phyloP scores from a whole-genome alignment of 208 protist species.

The Balamuthia mandrillaris region DNA sequence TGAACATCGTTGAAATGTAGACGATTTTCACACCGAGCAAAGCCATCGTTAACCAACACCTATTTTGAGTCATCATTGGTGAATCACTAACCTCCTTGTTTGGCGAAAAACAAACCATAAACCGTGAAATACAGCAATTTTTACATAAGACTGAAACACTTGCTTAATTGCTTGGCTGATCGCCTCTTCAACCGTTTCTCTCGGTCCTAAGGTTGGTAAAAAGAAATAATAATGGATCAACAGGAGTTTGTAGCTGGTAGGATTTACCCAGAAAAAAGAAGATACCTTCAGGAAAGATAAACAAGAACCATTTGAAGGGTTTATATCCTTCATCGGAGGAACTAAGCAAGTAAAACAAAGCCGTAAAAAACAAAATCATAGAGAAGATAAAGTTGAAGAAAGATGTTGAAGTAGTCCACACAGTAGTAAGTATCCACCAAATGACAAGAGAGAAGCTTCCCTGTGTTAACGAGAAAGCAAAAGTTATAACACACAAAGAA shows the following conservation, averaged over 20 bases:
- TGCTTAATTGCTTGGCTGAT: slow-evolving; percentile 31
- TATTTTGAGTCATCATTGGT: no score
- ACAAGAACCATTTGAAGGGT: slow-evolving; percentile 36
- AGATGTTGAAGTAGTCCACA: neutral
- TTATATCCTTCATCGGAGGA: slow-evolving; percentile 3
- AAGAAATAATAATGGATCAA: neutral
- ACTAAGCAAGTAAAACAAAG: slow-evolving; percentile 4
- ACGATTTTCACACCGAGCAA: slow-evolving; percentile 23
- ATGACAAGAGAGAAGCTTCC: neutral
- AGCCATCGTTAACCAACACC: neutral
- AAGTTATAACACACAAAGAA: neutral
- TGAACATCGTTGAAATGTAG: slow-evolving; percentile 24
- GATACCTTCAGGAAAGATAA: slow-evolving; percentile 15
- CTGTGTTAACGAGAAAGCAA: neutral
- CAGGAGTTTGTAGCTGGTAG: neutral
- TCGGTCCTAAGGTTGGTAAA: neutral
- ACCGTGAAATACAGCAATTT: slow-evolving; percentile 6
- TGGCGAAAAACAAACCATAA: no score
- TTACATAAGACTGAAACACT: slow-evolving; percentile 5
- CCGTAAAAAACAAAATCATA: slow-evolving; percentile 11
- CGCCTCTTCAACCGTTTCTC: neutral
- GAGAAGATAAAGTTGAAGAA: slow-evolving; percentile 9
- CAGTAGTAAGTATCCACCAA: neutral
- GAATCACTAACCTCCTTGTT: no score
- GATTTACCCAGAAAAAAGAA: no score